phyloP scores from a whole-genome alignment of 306 rosid genomes.

The Casuarina cunninghamiana region DNA sequence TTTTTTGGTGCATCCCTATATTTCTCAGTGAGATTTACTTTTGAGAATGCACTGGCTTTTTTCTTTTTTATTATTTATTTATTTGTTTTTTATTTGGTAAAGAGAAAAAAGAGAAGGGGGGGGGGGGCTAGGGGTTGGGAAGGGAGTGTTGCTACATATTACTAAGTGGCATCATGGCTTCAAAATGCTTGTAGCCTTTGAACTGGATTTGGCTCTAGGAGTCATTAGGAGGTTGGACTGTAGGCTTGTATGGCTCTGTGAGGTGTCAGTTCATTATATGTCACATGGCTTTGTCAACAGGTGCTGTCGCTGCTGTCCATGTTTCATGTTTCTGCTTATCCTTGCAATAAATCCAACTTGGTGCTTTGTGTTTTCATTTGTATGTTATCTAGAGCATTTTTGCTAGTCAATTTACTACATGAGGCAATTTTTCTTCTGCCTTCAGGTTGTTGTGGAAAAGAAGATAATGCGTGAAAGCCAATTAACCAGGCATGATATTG shows the following conservation, averaged over 20 bases:
- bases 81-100: background rate
- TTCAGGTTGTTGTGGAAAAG: conserved; percentile 96
- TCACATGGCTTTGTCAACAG: background rate
- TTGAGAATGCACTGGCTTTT: background rate
- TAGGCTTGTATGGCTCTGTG: background rate
- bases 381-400: background rate
- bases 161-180: background rate
- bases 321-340: background rate
- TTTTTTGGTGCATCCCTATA: background rate
- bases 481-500: conserved; percentile 80
- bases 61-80: no score
- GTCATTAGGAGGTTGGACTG: background rate
- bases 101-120: background rate
- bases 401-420: conserved; percentile 2
- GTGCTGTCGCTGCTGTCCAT: background rate
- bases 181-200: background rate
- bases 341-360: background rate
- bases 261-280: background rate
- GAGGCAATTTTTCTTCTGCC: background rate
- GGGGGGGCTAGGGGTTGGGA: background rate
- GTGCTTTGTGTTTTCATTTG: background rate
- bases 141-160: background rate
- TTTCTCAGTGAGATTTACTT: background rate
- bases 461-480: conserved; percentile 80
- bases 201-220: background rate